These are phyloP conservation scores for Aspergillus pseudoviridinutans DNA, from an alignment of 2,329 filamentous ascomycete species.

Conservation along the genomic window DNA sequence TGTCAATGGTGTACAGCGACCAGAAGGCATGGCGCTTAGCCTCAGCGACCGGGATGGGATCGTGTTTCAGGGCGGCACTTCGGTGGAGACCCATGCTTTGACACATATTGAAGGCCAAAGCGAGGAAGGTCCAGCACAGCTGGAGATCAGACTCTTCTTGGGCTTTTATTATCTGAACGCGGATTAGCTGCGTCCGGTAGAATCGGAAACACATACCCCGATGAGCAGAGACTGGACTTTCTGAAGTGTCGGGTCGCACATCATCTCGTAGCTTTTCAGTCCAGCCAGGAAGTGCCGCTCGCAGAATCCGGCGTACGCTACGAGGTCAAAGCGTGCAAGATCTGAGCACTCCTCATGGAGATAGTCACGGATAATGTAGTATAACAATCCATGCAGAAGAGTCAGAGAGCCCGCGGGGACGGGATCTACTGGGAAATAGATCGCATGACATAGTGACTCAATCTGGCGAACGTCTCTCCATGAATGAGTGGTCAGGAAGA, in stretches of 20 bases:
- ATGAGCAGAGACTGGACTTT: constrained; percentile 21
- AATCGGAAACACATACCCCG: constrained; percentile 9
- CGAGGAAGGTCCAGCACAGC: constrained; percentile 23
- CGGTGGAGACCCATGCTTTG: constrained; percentile 19
- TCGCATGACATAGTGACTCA: constrained; percentile 18
- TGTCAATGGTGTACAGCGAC: constrained; percentile 24
- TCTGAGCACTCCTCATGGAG: constrained; percentile 16
- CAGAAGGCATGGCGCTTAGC: constrained; percentile 23
- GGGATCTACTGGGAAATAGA: constrained; percentile 21
- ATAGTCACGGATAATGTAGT: constrained; percentile 24
- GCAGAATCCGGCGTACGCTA: constrained; percentile 11
- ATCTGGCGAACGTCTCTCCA: constrained; percentile 19
- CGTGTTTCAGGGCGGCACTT: constrained; percentile 12
- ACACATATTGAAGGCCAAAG: constrained; percentile 23
- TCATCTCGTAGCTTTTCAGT: constrained; percentile 17
- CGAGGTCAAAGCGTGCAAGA: constrained; percentile 14
- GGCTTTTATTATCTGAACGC: constrained; percentile 18
- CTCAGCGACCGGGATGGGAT: constrained; percentile 12
- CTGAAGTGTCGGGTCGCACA: constrained; percentile 19
- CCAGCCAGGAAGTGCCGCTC: constrained; percentile 14
- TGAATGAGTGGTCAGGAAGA: constrained; percentile 23
- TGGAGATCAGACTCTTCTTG: constrained; percentile 25
- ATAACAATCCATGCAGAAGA: constrained; percentile 21
- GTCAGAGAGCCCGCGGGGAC: constrained; percentile 18
- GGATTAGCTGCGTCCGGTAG: background rate